Percentiles rank a stretch among this genome's conserved stretches.
Conservation (phyloP, 495 filamentous ascomycete species). For the Xylaria palmicola region DNA sequence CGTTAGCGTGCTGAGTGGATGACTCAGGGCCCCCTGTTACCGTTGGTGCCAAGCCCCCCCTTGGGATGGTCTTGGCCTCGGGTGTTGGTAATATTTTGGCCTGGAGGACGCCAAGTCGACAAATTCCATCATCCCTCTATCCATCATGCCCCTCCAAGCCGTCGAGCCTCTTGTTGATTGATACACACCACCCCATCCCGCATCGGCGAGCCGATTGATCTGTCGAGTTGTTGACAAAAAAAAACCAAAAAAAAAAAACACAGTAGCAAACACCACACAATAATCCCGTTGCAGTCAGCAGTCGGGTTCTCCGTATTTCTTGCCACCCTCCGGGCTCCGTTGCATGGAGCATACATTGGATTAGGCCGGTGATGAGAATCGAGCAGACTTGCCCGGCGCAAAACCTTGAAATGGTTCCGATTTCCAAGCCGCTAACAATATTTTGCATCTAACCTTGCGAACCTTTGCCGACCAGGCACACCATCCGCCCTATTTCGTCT, state of each 20-base stretch:
- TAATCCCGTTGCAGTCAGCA: background rate
- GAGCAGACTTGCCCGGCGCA: background rate
- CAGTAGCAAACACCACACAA: too few species aligned
- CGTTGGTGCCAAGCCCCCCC: background rate
- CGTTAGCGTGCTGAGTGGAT: background rate
- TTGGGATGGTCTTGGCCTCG: background rate
- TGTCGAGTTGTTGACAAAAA: too few species aligned
- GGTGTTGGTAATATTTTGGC: background rate
- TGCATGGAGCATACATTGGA: background rate
- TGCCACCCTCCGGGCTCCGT: background rate
- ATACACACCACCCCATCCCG: too few species aligned
- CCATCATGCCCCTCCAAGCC: background rate
- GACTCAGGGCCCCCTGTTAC: conserved; percentile 1
- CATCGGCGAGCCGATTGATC: too few species aligned
- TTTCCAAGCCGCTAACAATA: background rate
- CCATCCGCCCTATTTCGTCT: too few species aligned
- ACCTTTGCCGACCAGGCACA: too few species aligned
- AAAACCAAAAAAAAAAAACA: too few species aligned
- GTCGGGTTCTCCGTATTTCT: too few species aligned
- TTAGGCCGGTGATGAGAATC: background rate
- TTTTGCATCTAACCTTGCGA: background rate
- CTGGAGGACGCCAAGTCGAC: conserved; percentile 12
- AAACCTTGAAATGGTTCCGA: conserved; percentile 6
- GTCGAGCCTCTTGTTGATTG: too few species aligned
- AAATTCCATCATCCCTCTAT: conserved; percentile 11